Base-by-base conservation (phyloP, 2,329 filamentous ascomycete genomes). In the Cryphonectria japonica region DNA sequence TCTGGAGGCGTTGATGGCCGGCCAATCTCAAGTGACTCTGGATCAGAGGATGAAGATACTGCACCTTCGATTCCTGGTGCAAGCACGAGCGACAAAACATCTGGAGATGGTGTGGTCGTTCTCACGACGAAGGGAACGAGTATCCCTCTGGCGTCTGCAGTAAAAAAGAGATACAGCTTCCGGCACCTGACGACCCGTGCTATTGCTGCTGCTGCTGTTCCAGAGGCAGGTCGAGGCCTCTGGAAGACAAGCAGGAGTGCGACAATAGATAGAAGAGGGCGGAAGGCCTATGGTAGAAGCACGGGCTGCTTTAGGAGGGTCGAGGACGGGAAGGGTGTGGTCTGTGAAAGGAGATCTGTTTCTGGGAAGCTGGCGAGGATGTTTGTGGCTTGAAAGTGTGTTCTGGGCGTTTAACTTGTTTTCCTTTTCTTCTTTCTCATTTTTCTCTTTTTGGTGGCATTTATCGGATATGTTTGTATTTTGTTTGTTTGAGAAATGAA, bases 301-400 rank as follows among this genome's bases (percentile, higher is more conserved):
- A 26, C 61, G 3, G 37, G 26, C 37, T 64, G 61, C 39, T 46
- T 5, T 14, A 29, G n/a, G 37, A 29, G n/a, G 37, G 5, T 3
- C 61, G 37, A 64, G 39, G n/a, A 39, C 2, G 14, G 39, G n/a
- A 6, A 29, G 39, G 39, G 11, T 26, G n/a, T n/a, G 37, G n/a
- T 46, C n/a, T 64, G 61, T n/a, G 61, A 64, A 39, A 64, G 37
- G 26, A 39, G 39, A 39, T n/a, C 22, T 26, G 61, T 14, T 32
- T 39, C 37, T 29, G 61, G 61, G n/a, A 41, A 43, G n/a, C n/a
- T 32, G 41, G 26, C 34, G n/a, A 66, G 32, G 64, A 22, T 13
- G 41, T 66, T 66, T 57, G 34, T 37, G 46, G 43, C 46, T 13
- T 66, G 64, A 54, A 11, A n/a, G 46, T 13, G 26, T 26, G 8